These are phyloP conservation scores for Fusarium sp. DNA, from an alignment of 2,329 filamentous ascomycete species.

Conservation along the genomic window DNA sequence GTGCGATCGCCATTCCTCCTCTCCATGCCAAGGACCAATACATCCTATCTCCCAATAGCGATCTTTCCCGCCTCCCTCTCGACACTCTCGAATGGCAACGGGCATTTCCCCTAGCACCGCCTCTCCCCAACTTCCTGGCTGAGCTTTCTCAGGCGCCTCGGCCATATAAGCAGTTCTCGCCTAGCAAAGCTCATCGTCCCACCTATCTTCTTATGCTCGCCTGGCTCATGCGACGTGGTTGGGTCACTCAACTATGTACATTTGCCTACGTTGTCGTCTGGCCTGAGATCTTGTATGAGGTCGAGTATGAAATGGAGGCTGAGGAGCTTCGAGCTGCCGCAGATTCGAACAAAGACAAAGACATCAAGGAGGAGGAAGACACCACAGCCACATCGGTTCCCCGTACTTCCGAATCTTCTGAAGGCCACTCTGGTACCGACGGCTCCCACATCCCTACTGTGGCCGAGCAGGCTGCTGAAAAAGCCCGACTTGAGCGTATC, in stretches of 20 bases:
- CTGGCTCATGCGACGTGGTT: conserved; percentile 91
- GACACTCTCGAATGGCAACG: conserved; percentile 79
- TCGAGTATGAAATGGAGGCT: conserved; percentile 76
- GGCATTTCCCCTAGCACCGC: conserved; percentile 84
- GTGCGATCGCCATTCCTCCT: conserved; percentile 90
- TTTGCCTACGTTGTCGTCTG: conserved; percentile 90
- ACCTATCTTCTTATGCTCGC: conserved; percentile 91
- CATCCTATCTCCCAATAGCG: conserved; percentile 89
- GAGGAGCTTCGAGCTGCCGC: conserved; percentile 66
- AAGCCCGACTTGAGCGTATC: conserved; percentile 70
- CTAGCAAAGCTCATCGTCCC: conserved; percentile 86
- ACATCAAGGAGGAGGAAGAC: conserved; percentile 41
- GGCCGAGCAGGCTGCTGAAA: conserved; percentile 68
- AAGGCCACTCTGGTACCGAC: conserved; percentile 42
- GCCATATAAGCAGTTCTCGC: conserved; percentile 85
- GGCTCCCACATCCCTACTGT: conserved; percentile 53
- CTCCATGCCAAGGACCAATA: conserved; percentile 91
- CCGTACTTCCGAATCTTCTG: conserved; percentile 44
- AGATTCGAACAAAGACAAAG: conserved; percentile 45
- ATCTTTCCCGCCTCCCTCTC: conserved; percentile 75
- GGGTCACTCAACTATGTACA: conserved; percentile 92
- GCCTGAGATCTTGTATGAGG: conserved; percentile 84
- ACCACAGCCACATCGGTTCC: conserved; percentile 30
- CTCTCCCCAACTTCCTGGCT: conserved; percentile 87
- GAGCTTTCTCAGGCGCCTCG: conserved; percentile 83